Base-by-base conservation (phyloP, 148 eudicot species). In the Polygonum aviculare region DNA sequence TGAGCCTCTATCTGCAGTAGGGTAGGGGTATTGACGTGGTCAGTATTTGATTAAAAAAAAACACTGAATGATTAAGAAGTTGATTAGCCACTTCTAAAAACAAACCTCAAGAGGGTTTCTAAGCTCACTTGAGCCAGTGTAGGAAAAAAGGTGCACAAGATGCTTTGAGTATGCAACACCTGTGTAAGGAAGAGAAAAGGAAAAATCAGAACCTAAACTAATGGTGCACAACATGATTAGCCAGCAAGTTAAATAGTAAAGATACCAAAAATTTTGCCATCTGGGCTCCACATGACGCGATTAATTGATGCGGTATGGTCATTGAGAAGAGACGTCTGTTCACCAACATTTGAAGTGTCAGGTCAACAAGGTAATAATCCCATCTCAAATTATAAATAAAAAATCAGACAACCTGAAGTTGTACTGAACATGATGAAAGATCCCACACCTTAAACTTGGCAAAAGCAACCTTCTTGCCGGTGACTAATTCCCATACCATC, bases 91-190 rank as follows among this genome's bases (percentile, higher is more conserved):
- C 33, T 35, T 54, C 26, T 12, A 12, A 22, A 50, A 40, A 81
- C 88, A 81, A 78, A 95, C 97, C 97, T 92, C 98, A 71, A 95
- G 82, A 79, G 86, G 96, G 80, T 95, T 90, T 77, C 85, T 83
- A 67, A 92, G 77, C 83, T 90, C 97, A 69, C 80, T 82, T 21
- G 92, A 78, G 52, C 89, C 96, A 80, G 83, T 85, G 71, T 85
- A 92, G 22, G 96, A 80, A 79, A 86, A 92, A 60, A 95, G 78
- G 79, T 95, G 97, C 57, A 95, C 96, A 77, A 95, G 83, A 80
- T 92, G 91, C 82, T 91, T 95, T 33, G 97, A 95, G 86, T 87
- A 92, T 77, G 97, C 98, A 84, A 95, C 91, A 74, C 98, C 98
- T 95, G 82, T 65, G 78, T 75, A 48, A 44, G 47, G 59, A 57